Evolutionary conservation across 106 monocot species (phyloP), one percentile per base, ranked within the genome.

Genomic region (Dendrobium chrysotoxum): DNA sequence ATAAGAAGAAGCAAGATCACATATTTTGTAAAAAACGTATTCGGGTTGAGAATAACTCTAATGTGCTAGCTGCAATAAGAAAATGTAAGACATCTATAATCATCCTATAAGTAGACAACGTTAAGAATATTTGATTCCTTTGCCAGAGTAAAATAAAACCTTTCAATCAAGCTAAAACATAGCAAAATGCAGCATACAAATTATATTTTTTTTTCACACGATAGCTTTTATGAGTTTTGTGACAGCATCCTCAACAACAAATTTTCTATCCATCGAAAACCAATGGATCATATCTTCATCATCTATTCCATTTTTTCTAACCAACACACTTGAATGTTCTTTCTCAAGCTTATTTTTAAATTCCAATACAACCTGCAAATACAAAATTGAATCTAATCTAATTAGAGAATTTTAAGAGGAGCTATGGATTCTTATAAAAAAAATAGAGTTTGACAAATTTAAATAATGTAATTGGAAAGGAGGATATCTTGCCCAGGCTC

Each of bases 201-300:
- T 50, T 2, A 50, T 50, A 1, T 15, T 13, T 50, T 13, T 2
- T 50, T 50, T 50, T 50, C 50, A 50, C 11, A 50, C 92, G 81
- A 97, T 94, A 80, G 97, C 90, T 84, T 89, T 94, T 40, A 70
- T 85, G 40, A 97, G 85, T 86, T 97, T 97, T 21, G 78, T 54
- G 79, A 88, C 55, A 79, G 97, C 77, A 47, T 90, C 97, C 41
- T 91, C 94, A 41, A 91, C 88, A 39, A 86, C 85, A 83, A 86
- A 94, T 78, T 89, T 94, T 84, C 94, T 87, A 46, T 97, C 97
- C 85, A 85, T 92, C 76, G 92, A 84, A 80, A 88, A 94, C 97
- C 94, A 92, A 75, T 84, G 81, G 65, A 97, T 94, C 90, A 90
- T 86, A 13, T 87, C 87, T 81, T 91, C 94, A 86, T 94, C 86